A percentile compares a stretch with the other conserved stretches of the same genome.
phyloP scores from a whole-genome alignment of 768 basidiomycete genomes.

The Leccinum subgranulosum region DNA sequence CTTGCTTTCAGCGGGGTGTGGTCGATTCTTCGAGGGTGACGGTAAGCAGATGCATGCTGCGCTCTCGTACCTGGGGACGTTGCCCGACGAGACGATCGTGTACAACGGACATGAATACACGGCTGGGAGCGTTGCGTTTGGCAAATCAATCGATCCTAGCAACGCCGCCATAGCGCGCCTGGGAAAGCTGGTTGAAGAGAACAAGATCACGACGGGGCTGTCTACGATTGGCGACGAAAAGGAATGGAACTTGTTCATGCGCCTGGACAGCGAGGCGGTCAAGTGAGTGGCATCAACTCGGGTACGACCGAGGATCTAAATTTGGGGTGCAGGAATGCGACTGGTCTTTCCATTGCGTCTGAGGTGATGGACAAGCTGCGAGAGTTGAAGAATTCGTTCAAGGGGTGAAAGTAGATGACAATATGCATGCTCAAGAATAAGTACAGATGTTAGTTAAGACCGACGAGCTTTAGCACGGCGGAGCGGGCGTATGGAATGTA shows the following conservation, averaged over 20 bases:
- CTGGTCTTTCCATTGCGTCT: slow-evolving; percentile 40
- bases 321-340: slow-evolving; percentile 44
- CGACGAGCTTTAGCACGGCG: slow-evolving; percentile 65
- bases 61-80: slow-evolving; percentile 57
- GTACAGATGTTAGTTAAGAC: slow-evolving; percentile 23
- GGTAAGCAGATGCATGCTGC: slow-evolving; percentile 79
- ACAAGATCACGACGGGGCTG: slow-evolving; percentile 69
- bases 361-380: slow-evolving; percentile 73
- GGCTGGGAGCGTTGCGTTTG: slow-evolving; percentile 68
- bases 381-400: slow-evolving; percentile 81
- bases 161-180: slow-evolving; percentile 63
- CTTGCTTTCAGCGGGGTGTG: slow-evolving; percentile 65
- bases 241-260: slow-evolving; percentile 95
- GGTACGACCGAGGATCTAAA: neutral
- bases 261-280: slow-evolving; percentile 59
- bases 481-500: slow-evolving; percentile 91
- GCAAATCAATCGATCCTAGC: slow-evolving; percentile 54
- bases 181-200: slow-evolving; percentile 50
- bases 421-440: neutral
- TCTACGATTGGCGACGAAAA: slow-evolving; percentile 94
- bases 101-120: slow-evolving; percentile 97
- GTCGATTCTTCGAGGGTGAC: slow-evolving; percentile 91
- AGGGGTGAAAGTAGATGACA: slow-evolving; percentile 43
- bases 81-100: slow-evolving; percentile 78
- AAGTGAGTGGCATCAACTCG: slow-evolving; percentile 42